Base-by-base conservation (phyloP, 1,284 basidiomycete species). In the Phylloporus sp. region DNA sequence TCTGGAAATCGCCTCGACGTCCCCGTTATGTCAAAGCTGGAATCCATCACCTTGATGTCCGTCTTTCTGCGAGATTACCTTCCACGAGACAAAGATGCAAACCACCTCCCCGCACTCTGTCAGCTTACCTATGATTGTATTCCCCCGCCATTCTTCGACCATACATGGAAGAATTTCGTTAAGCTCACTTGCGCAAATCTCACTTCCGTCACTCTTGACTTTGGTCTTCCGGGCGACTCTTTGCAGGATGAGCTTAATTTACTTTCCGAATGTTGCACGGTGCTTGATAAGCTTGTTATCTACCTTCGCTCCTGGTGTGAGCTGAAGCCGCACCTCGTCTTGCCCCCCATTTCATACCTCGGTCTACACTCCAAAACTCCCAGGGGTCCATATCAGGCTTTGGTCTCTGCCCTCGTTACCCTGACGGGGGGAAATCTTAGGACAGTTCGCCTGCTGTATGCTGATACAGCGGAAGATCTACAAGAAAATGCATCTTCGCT, bases 81-180 rank as follows among this genome's bases (percentile, higher is more conserved):
- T 54, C 75, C 74, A 4, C 64, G 64, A 39, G 62, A 76, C 42
- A 74, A 71, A 44, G 61, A 70, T 39, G 63, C 61, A 56, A 76
- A 75, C 54, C 69, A 66, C 42, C 60, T 75, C 34, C 72, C 74
- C 40, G 70, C 73, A 37, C 73, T 76, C 40, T 67, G 72, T 42
- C 71, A 72, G 44, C 72, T 76, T 29, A 74, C 66, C 17, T 74
- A 76, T n/a, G 74, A 76, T 51, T 76, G 72, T 49, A 76, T 72
- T 39, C 75, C 73, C 8, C 74, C 72, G 3, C 69, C 74, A 22
- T 76, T 72, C 55, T 69, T 74, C 26, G 72, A 74, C n/a, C 34
- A 66, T 28, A 63, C 66, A 24, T 74, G 74, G 72, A 74, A 62
- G 56, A 69, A 61, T 37, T 74, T 76, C 34, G 51, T 75, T 39